Evolutionary conservation across 805 yeast genomes (phyloP), one percentile per base, ranked within the genome.

Genomic region (Kregervanrija delftensis): DNA sequence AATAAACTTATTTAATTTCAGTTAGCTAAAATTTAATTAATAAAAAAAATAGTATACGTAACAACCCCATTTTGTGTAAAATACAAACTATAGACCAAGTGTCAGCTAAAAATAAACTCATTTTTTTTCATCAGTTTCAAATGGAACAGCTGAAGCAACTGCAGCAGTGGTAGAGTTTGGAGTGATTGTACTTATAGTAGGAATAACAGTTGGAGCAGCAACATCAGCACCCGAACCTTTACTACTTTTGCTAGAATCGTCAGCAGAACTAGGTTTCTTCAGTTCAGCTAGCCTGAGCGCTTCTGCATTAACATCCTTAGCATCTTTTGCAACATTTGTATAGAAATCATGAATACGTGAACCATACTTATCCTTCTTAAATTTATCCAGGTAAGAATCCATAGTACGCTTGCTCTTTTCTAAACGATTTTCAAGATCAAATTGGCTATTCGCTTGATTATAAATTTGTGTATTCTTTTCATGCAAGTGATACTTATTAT

Each of bases 231-330:
- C 11, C 33, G 44, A 8, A 33, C 22, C 16, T 16, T 12, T 14
- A 39, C 13, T n/a, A 31, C 37, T 11, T n/a, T 14, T 11, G 35
- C 37, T 17, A 14, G 40, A 40, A 14, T 46, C 47, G 4, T 28
- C 43, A 11, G 30, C 45, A 16, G 37, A 42, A 15, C 42, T 43
- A 34, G 38, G 13, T 55, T 69, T 71, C 62, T 81, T 77, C 57
- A 82, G 56, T 33, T 75, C 82, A 15, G 84, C 84, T 58, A 85
- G 70, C 55, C 91, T 71, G 51, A 71, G 71, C 16, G 95, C 95
- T 64, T 85, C 91, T 44, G 69, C 73, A 61, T 86, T 90, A 40
- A 85, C 85, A 45, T 79, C 80, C 43, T 66, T 65, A 1, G 74
- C 83, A 51, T 80, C 84, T 46, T 67, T 69, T 13, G 74, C 74